Evolutionary conservation across 176 grass and related monocot genomes (phyloP).

Genomic region (Carex littledalei): DNA sequence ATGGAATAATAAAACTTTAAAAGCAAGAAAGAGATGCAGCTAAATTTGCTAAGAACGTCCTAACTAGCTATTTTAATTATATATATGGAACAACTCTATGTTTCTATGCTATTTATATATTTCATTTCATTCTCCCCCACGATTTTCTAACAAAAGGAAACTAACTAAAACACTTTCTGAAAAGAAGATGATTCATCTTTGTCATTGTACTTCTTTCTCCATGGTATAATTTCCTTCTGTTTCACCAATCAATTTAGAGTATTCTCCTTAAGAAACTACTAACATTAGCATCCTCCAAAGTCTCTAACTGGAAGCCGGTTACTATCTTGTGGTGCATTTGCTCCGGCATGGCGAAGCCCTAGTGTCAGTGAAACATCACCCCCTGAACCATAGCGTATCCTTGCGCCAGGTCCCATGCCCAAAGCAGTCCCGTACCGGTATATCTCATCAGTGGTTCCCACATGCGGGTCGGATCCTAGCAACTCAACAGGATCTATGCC

Average conservation of each 20-base stretch:
- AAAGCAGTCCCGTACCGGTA: slow-evolving; percentile 36
- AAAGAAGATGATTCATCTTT: slow-evolving; percentile 37
- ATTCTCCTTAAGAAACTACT: slow-evolving; percentile 15
- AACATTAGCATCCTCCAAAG: slow-evolving; percentile 59
- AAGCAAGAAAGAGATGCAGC: not conserved
- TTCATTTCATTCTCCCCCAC: slow-evolving; percentile 47
- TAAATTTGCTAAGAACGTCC: slow-evolving; percentile 18
- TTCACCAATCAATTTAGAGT: not conserved
- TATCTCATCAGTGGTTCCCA: slow-evolving; percentile 39
- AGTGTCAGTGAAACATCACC: slow-evolving; percentile 92
- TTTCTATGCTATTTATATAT: slow-evolving; percentile 68
- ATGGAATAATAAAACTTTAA: not conserved
- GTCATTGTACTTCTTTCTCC: not conserved
- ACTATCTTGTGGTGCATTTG: slow-evolving; percentile 50
- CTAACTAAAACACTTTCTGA: slow-evolving; percentile 62
- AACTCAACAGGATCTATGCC: slow-evolving; percentile 54
- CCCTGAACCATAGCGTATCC: slow-evolving; percentile 54
- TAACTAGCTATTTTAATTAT: slow-evolving; percentile 59
- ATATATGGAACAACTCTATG: slow-evolving; percentile 44
- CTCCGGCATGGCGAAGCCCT: slow-evolving; percentile 70
- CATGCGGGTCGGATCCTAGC: slow-evolving; percentile 42
- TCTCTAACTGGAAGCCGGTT: slow-evolving; percentile 82
- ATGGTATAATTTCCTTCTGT: slow-evolving; percentile 13
- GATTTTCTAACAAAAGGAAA: slow-evolving; percentile 69
- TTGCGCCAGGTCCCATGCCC: slow-evolving; percentile 39